Evolutionary conservation across 768 basidiomycete species (phyloP), one percentile per base, ranked within the genome.

Genomic region (Dentipellis fragilis): DNA sequence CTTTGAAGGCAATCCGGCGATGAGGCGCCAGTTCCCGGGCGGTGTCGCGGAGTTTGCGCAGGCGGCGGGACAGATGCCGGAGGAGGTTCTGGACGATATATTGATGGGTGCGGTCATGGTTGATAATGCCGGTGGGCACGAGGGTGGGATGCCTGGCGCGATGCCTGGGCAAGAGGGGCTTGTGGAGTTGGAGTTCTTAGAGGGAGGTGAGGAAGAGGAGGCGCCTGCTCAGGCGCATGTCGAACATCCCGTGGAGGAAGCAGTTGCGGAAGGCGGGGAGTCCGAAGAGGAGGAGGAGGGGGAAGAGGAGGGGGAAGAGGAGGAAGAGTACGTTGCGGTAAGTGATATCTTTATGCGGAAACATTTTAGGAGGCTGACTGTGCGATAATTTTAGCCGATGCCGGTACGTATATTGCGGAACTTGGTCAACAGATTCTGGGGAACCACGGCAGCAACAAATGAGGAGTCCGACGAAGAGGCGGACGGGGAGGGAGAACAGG

Each of bases 11-110:
- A 71, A 81, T 59, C 80, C 81, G 8, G 68, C 70, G 10, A 67
- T 89, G 11, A 75, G 73, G 14, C 73, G 72, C 36, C 76, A 79
- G 58, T 80, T 87, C 56, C 84, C 80, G 0, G 85, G 80, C 0
- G 86, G 85, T 1, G 67, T 85, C n/a, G 68, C 80, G 19, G 79
- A 85, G 62, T 81, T 61, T 35, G 64, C 49, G 10, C 62, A 58
- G 52, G 49, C 54, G 8, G 56, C 55, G 10, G 62, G 53, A 23
- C 58, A 47, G 52, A 55, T 63, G 54, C 59, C 63, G 35, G 58
- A 58, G 39, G 63, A 57, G 16, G 53, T 23, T 6, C 38, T 62
- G 49, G 52, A 57, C 4, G 61, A 62, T 1, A 23, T 62, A 1
- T 42, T 62, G 49, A n/a, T 60, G 38, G 51, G 51, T 10, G 46